Evolutionary conservation across 805 yeast species (phyloP).

Genomic region (Jamesozyma rosinii): DNA sequence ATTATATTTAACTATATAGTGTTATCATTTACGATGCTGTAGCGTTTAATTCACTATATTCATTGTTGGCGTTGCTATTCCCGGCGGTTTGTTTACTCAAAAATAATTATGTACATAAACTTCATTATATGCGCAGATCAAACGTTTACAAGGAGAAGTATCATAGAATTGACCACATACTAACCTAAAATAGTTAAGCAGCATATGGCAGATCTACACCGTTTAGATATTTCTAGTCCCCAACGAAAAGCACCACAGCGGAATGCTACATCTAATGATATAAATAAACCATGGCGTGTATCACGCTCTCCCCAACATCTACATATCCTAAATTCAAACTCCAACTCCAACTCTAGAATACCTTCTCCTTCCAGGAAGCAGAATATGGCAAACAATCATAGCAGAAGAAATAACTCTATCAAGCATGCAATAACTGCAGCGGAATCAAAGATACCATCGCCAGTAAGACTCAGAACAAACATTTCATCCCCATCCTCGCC

Average conservation of each 20-base stretch:
- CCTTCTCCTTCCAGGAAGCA: conserved; percentile 2
- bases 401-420: neutral
- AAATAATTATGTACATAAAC: too few relatives aligned
- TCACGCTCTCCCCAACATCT: conserved; percentile 1
- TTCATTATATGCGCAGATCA: too few relatives aligned
- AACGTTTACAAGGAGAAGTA: too few relatives aligned
- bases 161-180: too few relatives aligned
- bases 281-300: conserved; percentile 12
- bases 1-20: too few relatives aligned
- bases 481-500: neutral
- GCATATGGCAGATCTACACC: neutral
- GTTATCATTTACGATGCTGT: too few relatives aligned
- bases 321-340: neutral
- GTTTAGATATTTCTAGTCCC: neutral
- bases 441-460: conserved; percentile 8
- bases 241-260: neutral
- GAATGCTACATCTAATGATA: conserved; percentile 1
- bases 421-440: neutral
- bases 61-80: too few relatives aligned
- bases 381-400: too few relatives aligned
- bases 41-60: too few relatives aligned
- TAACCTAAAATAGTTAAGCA: too few relatives aligned
- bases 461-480: neutral
- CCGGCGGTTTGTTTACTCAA: too few relatives aligned
- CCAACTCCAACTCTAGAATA: neutral